Percentiles rank a stretch among this genome's conserved stretches.
Evolutionary conservation across 2,329 filamentous ascomycete species (phyloP).

Genomic region (Thielaviopsis ethacetica): DNA sequence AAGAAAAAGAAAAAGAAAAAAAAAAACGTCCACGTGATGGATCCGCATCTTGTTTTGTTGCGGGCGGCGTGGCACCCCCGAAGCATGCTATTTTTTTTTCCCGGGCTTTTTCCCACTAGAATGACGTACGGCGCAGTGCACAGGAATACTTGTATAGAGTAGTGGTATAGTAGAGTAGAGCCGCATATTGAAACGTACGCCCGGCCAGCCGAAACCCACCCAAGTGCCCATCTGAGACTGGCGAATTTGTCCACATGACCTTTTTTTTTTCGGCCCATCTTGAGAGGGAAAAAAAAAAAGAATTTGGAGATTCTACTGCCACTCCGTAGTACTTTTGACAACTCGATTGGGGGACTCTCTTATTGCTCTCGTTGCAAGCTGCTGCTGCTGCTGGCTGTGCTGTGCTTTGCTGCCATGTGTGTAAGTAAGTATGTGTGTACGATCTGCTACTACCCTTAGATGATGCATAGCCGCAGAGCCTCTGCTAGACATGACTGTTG

Average conservation of each 20-base stretch:
- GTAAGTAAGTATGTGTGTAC: no score
- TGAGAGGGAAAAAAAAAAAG: neutral
- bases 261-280: neutral
- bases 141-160: no score
- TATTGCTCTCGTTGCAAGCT: neutral
- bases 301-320: neutral
- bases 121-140: neutral
- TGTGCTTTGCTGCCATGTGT: no score
- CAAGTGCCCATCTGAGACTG: neutral
- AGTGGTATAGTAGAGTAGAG: no score
- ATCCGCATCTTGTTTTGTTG: neutral
- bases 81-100: neutral
- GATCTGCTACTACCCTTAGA: neutral
- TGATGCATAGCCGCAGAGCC: slow-evolving; percentile 5
- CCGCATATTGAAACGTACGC: neutral
- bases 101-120: neutral
- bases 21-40: no score
- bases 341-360: no score
- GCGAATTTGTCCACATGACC: neutral
- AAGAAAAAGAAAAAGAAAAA: neutral
- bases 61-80: neutral
- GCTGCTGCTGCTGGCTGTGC: neutral
- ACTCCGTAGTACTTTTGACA: no score
- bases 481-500: neutral
- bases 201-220: neutral